phyloP scores from a whole-genome alignment of 305 asterid species.

The Stenogyne calaminthoides region DNA sequence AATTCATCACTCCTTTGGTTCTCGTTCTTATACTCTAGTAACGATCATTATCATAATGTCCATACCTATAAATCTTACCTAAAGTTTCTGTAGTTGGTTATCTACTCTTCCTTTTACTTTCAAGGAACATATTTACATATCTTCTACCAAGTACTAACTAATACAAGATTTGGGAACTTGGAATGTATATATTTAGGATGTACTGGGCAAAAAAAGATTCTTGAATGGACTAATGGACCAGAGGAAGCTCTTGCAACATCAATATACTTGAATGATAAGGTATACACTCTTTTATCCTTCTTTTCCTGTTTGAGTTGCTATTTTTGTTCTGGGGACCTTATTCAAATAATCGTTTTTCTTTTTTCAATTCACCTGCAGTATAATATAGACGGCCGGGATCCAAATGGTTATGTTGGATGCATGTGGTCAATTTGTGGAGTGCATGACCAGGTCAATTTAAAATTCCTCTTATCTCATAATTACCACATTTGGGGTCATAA shows the following conservation, averaged over 20 bases:
- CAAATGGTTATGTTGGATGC: conserved; percentile 97
- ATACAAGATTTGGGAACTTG: neutral
- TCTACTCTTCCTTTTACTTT: neutral
- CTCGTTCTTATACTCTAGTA: neutral
- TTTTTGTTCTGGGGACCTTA: conserved; percentile 10
- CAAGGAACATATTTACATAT: neutral
- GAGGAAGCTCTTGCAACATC: conserved; percentile 89
- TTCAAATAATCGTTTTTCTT: neutral
- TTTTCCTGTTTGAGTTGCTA: neutral
- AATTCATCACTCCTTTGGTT: neutral
- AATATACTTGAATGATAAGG: conserved; percentile 85
- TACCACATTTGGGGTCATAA: neutral
- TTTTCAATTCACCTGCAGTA: conserved; percentile 50
- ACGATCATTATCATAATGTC: neutral
- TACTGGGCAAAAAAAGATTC: conserved; percentile 99
- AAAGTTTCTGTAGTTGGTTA: no score
- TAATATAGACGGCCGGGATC: conserved; percentile 91
- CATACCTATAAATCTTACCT: no score
- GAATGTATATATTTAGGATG: conserved; percentile 59
- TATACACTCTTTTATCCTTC: conserved; percentile 15
- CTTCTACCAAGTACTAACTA: neutral
- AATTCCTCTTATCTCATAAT: neutral
- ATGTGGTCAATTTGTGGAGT: conserved; percentile 99
- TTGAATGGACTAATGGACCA: conserved; percentile 95
- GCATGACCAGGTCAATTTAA: conserved; percentile 78